Base-by-base conservation (phyloP, 179 eudicot species). In the Carnegiea gigantea region DNA sequence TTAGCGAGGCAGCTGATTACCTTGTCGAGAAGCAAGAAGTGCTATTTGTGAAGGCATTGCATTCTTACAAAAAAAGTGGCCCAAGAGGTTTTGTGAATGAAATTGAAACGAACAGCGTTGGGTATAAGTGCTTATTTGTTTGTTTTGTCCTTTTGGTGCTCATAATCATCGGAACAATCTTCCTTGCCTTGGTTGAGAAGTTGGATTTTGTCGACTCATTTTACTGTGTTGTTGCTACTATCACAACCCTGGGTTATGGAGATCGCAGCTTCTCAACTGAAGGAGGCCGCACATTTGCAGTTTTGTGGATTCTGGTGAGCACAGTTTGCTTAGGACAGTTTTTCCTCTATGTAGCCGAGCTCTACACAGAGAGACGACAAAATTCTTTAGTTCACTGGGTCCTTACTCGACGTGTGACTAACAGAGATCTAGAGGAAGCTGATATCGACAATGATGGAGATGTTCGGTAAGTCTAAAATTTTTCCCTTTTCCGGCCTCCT, bases 221-320 rank as follows among this genome's bases (percentile, higher is more conserved):
- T 67, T 94, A 92, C 84, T 91, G 98, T 83, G 98, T 94, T 76
- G 92, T 95, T 78, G 88, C 89, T 40, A 94, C 98, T 0, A 85
- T 94, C 59, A 89, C 97, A 12, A 89, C 98, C 48, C 83, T 94
- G 81, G 97, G 98, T 9, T 94, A 92, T 83, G 97, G 97, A 48
- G 95, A 90, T 36, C 85, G 86, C 43, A 90, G 93, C 84, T 94
- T 94, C 77, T 88, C 91, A 26, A 88, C 97, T 0, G 4, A 75
- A 80, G 88, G 86, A 72, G 98, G 95, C 23, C 92, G 97, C 36
- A 7, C 89, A 21, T 94, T 92, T 85, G 95, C 97, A 23, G 80
- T 90, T 10, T 64, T 89, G 38, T 90, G 98, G 98, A 94, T 94
- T 65, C 59, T 89, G 82, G 84, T 83, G 0, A 89, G 97, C 72